Evolutionary conservation across 2,329 filamentous ascomycete species (phyloP), one percentile per base, ranked within the genome.

Genomic region (Didymella glomerata): DNA sequence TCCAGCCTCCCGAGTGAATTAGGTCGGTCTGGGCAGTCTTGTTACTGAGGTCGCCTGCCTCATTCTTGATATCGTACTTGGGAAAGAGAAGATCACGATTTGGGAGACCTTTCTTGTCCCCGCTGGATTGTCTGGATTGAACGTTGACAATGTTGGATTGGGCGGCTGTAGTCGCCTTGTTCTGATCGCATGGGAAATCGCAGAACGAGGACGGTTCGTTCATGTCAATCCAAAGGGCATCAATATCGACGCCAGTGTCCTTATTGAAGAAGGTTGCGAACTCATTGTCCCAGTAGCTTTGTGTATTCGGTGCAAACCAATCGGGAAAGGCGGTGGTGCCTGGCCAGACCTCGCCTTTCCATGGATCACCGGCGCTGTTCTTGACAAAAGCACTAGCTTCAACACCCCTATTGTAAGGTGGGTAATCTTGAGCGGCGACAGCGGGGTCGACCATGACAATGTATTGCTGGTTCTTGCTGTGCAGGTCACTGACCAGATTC

Each of bases 371-470:
- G 63, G 91, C 87, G 30, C 71, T 68, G 9, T 57, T 66, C 57
- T 82, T 81, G 24, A 86, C 69, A 71, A 86, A 86, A 13, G 84
- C 72, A 36, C 80, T 83, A 3, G 83, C 77, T 4, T 83, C 80
- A 2, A 85, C 73, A 0, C 90, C 90, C 16, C 86, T 83, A 55
- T 89, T 82, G 75, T 87, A 92, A 0, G 85, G 78, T 14, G 72
- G 68, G 63, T 86, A 88, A 46, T 72, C 60, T 50, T 74, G 69
- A 38, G 68, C 70, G 1, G 80, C 81, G 8, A 86, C 82, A 27
- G 88, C 87, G 2, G 89, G 88, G 67, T 94, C 91, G 0, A 94
- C 90, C 90, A 94, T 95, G 42, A 93, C 80, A 46, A 91, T 84
- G 64, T 90, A 91, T 53, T 90, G 84, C 70, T 92, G 89, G 46